Evolutionary conservation across 2,329 filamentous ascomycete species (phyloP).

Genomic region (Venturiaceae sp.): DNA sequence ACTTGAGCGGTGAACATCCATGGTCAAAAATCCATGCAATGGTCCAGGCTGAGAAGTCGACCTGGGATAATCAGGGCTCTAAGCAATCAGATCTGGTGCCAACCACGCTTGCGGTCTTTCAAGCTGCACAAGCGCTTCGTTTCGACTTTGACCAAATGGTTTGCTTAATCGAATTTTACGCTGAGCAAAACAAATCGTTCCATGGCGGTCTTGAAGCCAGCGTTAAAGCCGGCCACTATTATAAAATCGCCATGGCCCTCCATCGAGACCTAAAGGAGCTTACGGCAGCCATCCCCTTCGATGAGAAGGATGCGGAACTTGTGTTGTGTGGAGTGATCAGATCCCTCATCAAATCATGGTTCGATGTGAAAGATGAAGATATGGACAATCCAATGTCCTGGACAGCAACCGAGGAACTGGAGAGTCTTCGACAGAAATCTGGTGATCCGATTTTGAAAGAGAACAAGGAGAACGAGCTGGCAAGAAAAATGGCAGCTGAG

Average conservation of each 20-base stretch:
- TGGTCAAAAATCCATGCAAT: too few relatives aligned
- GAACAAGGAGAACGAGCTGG: too few relatives aligned
- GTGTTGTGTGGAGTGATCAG: not conserved
- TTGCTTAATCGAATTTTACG: not conserved
- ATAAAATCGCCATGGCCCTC: not conserved
- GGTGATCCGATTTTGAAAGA: too few relatives aligned
- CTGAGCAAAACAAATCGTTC: not conserved
- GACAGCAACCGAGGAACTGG: too few relatives aligned
- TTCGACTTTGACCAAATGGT: not conserved
- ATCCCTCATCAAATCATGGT: not conserved
- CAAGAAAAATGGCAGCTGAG: too few relatives aligned
- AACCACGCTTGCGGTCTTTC: not conserved
- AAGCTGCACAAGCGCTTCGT: not conserved
- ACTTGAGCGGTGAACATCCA: not conserved
- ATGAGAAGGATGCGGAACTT: not conserved
- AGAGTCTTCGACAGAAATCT: too few relatives aligned
- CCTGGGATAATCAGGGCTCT: not conserved
- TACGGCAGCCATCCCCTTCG: not conserved
- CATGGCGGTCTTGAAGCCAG: not conserved
- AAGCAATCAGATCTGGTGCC: not conserved
- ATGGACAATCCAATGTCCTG: too few relatives aligned
- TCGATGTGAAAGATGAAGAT: not conserved
- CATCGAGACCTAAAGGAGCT: not conserved
- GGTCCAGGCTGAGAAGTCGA: not conserved
- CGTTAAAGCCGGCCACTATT: not conserved